Evolutionary conservation across 345 rosid species (phyloP), one percentile per base, ranked within the genome.

Genomic region (Boechera stricta): DNA sequence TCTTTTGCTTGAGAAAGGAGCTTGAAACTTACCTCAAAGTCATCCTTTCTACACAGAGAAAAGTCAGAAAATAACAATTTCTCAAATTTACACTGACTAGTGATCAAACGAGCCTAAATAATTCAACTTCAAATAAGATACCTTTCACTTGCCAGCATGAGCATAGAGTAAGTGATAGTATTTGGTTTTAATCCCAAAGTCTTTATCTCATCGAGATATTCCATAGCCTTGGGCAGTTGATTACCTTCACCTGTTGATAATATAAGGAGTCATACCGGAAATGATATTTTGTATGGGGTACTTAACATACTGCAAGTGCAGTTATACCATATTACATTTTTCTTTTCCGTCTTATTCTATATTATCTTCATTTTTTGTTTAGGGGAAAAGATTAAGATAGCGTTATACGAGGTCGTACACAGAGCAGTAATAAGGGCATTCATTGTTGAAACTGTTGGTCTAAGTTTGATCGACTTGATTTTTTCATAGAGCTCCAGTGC

Each of bases 361-460:
- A 16, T 29, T 28, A 68, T 29, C 4, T 24, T 62, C 21, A 6
- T 39, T 24, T 55, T 7, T 45, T 52, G 6, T 29, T 8, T 18
- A 33, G 11, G 58, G 60, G 0, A 71, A 64, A 49, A n/a, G 8
- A 39, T 11, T 16, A 44, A 58, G 63, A 57, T 63, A 35, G 29
- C 26, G 70, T 39, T 64, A 39, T 49, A 44, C 42, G 29, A 49
- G 67, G 71, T 73, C 98, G 90, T 86, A 94, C 97, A 90, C 82
- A 94, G 86, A 59, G 95, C 87, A 73, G 92, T 90, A 66, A 92
- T 87, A 82, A 94, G 82, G 39, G 97, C 98, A 84, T 92, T 92
- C 86, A 92, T 80, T 21, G 93, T 88, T 64, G 98, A 82, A 76
- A 94, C 83, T 24, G 95, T 87, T 80, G 89, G 94, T 51, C 82